Percentiles rank a stretch among this genome's conserved stretches.
These are phyloP conservation scores for Vararia minispora DNA, from an alignment of 768 basidiomycete species.

Conservation along the genomic window DNA sequence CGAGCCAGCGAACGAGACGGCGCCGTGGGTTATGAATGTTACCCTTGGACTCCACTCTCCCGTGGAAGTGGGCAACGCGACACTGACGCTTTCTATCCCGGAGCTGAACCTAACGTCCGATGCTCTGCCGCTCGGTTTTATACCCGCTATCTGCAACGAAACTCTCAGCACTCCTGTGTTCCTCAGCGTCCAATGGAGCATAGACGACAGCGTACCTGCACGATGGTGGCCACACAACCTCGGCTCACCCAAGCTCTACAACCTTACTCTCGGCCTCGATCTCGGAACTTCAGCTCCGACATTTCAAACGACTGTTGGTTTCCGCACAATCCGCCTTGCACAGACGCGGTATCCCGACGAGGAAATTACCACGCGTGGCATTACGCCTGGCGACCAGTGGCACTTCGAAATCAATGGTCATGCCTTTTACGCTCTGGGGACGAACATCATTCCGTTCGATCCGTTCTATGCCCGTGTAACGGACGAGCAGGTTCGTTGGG, in stretches of 20 bases:
- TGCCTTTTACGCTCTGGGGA: slow-evolving; percentile 42
- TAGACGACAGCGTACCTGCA: slow-evolving; percentile 34
- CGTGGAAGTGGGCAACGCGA: slow-evolving; percentile 21
- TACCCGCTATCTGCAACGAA: slow-evolving; percentile 8
- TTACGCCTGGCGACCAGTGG: slow-evolving; percentile 50
- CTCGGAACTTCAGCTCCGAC: slow-evolving; percentile 16
- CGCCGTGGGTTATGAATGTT: slow-evolving; percentile 46
- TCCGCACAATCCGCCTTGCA: slow-evolving; percentile 45
- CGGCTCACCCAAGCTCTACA: slow-evolving; percentile 43
- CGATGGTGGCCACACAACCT: slow-evolving; percentile 48
- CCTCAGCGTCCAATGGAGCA: slow-evolving; percentile 31
- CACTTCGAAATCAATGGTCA: slow-evolving; percentile 50
- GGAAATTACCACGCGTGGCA: slow-evolving; percentile 34
- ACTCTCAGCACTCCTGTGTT: slow-evolving; percentile 23
- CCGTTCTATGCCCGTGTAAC: slow-evolving; percentile 44
- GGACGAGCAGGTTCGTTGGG: slow-evolving; percentile 40
- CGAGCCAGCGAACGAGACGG: slow-evolving; percentile 27
- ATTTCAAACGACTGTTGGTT: slow-evolving; percentile 39
- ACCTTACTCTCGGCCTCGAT: slow-evolving; percentile 32
- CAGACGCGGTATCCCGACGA: slow-evolving; percentile 35
- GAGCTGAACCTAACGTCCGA: slow-evolving; percentile 33
- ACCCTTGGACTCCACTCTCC: slow-evolving; percentile 38
- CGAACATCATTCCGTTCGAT: slow-evolving; percentile 52
- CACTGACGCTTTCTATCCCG: slow-evolving; percentile 32
- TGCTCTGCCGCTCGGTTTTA: slow-evolving; percentile 18